Base-by-base conservation (phyloP, 441 rosid genomes). In the Gossypium aridum region DNA sequence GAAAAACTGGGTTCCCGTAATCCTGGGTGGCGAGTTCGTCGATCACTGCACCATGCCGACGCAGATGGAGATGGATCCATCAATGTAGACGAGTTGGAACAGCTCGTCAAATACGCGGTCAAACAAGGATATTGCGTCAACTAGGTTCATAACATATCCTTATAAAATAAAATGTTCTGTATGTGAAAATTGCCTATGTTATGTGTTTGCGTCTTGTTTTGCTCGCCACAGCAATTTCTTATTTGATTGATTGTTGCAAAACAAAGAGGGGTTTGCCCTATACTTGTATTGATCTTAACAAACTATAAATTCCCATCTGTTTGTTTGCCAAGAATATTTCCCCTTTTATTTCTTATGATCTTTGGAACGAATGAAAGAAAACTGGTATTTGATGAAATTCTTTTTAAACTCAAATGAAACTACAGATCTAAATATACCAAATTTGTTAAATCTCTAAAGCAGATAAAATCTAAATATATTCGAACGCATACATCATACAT, bases 61-160 rank as follows among this genome's bases (percentile, higher is more conserved):
- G 0, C 5, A 7, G 57, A 74, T 34, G 23, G 64, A 9, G 72
- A 74, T 17, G 77, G 64, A 17, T 13, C 13, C 13, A 53, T 74
- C 22, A 28, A 4, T n/a, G 7, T 26, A 2, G 26, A 51, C n/a
- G 71, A 74, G 62, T 10, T 74, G 7, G 63, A 63, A 5, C 23
- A 28, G 17, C 77, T 74, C 17, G 64, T 64, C 19, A 25, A 51
- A 10, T 74, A 74, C 20, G 64, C 55, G 20, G 19, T 19, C 31
- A 51, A 37, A 14, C 77, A 0, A 26, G 72, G 71, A 4, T 73
- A 51, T 19, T 7, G 4, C 14, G 5, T 53, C 62, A 53, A 51
- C 49, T 54, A 66, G 57, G 71, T 16, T 20, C 2, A 16, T 64
- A 56, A 37, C 2, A 3, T 13, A 7, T 39, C 16, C 57, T 53